phyloP scores from a whole-genome alignment of 176 grass and related monocot genomes.

The Eragrostis curvula region DNA sequence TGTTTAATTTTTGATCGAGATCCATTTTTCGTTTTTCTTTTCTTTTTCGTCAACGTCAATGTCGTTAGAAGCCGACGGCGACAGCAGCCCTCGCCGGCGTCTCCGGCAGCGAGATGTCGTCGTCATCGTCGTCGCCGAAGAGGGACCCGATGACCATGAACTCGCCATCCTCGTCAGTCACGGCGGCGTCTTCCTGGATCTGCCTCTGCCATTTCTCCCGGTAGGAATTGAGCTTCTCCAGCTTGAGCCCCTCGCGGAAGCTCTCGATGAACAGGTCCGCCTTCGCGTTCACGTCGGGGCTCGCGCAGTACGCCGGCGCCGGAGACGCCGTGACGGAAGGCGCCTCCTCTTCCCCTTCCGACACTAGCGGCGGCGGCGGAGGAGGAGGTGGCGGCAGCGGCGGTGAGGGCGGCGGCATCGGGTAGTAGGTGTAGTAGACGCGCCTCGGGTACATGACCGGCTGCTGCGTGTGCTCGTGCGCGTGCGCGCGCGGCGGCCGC shows the following conservation, averaged over 20 bases:
- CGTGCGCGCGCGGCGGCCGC: slow-evolving; percentile 28
- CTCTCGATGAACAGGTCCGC: slow-evolving; percentile 78
- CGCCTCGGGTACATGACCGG: slow-evolving; percentile 43
- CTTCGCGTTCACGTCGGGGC: slow-evolving; percentile 95
- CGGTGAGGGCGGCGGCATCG: slow-evolving; percentile 63
- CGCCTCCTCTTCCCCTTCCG: slow-evolving; percentile 28
- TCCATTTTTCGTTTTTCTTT: background rate
- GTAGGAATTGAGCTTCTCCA: slow-evolving; percentile 92
- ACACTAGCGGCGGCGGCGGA: slow-evolving; percentile 43
- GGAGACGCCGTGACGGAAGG: slow-evolving; percentile 42
- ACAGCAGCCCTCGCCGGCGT: slow-evolving; percentile 36
- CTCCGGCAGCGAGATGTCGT: slow-evolving; percentile 42
- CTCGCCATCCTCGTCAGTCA: slow-evolving; percentile 35
- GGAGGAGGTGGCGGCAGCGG: slow-evolving; percentile 63
- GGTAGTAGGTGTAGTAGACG: slow-evolving; percentile 63
- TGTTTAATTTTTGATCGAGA: background rate
- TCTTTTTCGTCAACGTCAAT: slow-evolving; percentile 2
- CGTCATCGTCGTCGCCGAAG: slow-evolving; percentile 57
- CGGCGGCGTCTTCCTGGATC: slow-evolving; percentile 30
- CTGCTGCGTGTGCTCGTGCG: slow-evolving; percentile 31
- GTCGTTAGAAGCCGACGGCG: slow-evolving; percentile 46
- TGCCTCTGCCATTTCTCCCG: slow-evolving; percentile 62
- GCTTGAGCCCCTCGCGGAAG: slow-evolving; percentile 75
- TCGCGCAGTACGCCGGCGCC: slow-evolving; percentile 67
- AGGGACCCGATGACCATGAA: slow-evolving; percentile 65